These are phyloP conservation scores for Pholiota adiposa DNA, from an alignment of 1,284 basidiomycete species.

Conservation along the genomic window DNA sequence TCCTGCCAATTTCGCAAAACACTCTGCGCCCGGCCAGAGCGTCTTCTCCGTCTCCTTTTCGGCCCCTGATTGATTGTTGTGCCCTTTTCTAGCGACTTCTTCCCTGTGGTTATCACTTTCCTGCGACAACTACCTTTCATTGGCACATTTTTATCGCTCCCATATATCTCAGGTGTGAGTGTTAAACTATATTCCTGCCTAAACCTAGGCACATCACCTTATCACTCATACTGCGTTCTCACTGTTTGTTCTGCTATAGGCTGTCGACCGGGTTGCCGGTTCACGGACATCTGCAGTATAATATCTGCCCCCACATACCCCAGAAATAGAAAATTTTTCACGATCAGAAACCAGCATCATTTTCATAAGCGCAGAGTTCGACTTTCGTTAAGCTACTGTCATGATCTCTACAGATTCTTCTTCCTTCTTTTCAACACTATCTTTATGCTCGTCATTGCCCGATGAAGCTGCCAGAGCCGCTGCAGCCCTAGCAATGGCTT, in stretches of 20 bases:
- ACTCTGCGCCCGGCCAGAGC: background rate
- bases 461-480: constrained; percentile 9
- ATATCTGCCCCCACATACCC: constrained; percentile 17
- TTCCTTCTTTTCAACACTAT: constrained; percentile 3
- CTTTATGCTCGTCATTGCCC: constrained; percentile 8
- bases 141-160: constrained; percentile 85
- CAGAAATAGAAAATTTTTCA: constrained; percentile 17
- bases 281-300: constrained; percentile 79
- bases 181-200: background rate
- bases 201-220: background rate
- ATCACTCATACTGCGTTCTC: background rate
- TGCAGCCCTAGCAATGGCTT: constrained; percentile 7
- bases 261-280: constrained; percentile 75
- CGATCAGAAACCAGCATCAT: background rate
- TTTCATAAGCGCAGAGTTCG: background rate
- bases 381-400: background rate
- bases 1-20: no score
- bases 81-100: constrained; percentile 83
- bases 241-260: constrained; percentile 40
- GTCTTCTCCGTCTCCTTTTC: background rate
- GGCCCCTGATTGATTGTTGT: constrained; percentile 1
- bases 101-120: constrained; percentile 97
- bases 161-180: constrained; percentile 79
- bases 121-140: constrained; percentile 93
- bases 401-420: background rate